phyloP scores from a whole-genome alignment of 768 basidiomycete species.

The Tricholoma hemisulphureum region DNA sequence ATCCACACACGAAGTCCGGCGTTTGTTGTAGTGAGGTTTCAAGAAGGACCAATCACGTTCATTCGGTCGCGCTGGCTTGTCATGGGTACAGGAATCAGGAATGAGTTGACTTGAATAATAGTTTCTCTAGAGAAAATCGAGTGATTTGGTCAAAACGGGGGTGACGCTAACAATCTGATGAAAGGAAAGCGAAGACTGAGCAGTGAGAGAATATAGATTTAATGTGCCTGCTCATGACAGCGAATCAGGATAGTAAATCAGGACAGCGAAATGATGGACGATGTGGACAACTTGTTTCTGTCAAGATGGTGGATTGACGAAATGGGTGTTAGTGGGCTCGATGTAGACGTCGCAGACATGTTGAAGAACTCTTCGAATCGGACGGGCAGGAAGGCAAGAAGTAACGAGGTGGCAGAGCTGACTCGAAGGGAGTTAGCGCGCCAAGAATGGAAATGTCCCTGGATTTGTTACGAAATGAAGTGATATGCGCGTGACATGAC shows the following conservation, averaged over 20 bases:
- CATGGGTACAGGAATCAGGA: background rate
- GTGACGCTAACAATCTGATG: background rate
- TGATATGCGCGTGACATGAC: background rate
- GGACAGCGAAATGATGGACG: too few relatives aligned
- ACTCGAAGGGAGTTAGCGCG: background rate
- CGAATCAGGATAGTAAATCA: too few relatives aligned
- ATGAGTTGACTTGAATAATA: background rate
- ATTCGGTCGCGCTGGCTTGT: background rate
- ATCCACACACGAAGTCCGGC: too few relatives aligned
- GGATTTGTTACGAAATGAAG: background rate
- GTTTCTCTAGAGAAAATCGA: background rate
- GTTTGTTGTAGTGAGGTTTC: background rate
- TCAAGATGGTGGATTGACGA: too few relatives aligned
- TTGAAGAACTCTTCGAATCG: background rate
- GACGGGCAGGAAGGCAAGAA: background rate
- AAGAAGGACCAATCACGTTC: too few relatives aligned
- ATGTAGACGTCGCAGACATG: too few relatives aligned
- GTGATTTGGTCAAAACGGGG: background rate
- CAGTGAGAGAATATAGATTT: too few relatives aligned
- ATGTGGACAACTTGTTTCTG: too few relatives aligned
- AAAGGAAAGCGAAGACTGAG: too few relatives aligned
- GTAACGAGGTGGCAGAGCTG: too few relatives aligned
- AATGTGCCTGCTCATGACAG: too few relatives aligned
- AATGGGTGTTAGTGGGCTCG: too few relatives aligned
- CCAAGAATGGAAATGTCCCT: background rate